phyloP scores from a whole-genome alignment of 257 asterid genomes.

The Capsicum chinense region DNA sequence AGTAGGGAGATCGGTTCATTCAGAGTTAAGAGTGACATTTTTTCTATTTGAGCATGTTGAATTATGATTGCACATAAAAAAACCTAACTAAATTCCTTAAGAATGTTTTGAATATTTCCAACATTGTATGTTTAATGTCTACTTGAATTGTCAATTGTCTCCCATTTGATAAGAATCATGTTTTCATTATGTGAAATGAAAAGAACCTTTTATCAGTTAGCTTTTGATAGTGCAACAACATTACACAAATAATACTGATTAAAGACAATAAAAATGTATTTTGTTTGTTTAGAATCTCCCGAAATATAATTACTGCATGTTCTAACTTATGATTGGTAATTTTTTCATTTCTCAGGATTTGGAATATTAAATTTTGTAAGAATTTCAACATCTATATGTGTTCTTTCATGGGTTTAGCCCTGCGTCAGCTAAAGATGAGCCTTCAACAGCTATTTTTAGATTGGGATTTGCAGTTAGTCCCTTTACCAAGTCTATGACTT shows the following conservation, averaged over 20 bases:
- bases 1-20: background rate
- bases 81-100: background rate
- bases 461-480: background rate
- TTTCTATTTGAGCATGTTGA: background rate
- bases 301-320: background rate
- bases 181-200: conserved; percentile 17
- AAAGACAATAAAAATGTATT: background rate
- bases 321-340: background rate
- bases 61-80: background rate
- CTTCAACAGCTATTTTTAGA: background rate
- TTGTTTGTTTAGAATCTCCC: background rate
- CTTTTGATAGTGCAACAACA: background rate
- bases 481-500: background rate
- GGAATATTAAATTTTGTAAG: background rate
- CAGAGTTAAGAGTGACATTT: background rate
- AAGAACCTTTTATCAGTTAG: background rate
- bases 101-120: background rate
- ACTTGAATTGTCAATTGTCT: background rate
- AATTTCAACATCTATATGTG: background rate
- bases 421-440: background rate
- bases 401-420: background rate
- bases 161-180: background rate
- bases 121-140: background rate
- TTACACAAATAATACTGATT: background rate
- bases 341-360: background rate